Evolutionary conservation across 805 yeast genomes (phyloP).

Genomic region (Isabelozyma gotoi): DNA sequence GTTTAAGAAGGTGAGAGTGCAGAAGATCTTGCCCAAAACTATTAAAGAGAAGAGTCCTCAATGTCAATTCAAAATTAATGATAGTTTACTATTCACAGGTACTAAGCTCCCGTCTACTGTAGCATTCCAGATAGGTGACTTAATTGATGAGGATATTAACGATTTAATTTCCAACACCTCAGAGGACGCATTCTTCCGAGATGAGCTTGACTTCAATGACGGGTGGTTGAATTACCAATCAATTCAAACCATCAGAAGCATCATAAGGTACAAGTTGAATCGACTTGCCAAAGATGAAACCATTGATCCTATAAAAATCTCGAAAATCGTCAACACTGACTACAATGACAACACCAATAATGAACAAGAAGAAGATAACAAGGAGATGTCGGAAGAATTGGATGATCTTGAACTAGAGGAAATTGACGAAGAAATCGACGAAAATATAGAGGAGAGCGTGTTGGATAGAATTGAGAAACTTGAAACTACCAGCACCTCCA

Average conservation of each 20-base stretch:
- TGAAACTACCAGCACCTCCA: conserved; percentile 34
- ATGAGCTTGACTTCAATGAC: conserved; percentile 49
- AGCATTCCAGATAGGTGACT: conserved; percentile 76
- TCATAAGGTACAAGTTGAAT: conserved; percentile 70
- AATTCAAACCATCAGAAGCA: conserved; percentile 61
- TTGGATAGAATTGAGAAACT: conserved; percentile 33
- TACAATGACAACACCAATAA: conserved; percentile 22
- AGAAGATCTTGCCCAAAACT: conserved; percentile 27
- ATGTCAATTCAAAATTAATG: conserved; percentile 23
- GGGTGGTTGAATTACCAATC: conserved; percentile 79
- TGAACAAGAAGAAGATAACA: conserved; percentile 30
- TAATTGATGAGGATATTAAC: conserved; percentile 62
- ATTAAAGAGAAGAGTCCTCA: conserved; percentile 9
- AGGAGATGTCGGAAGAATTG: conserved; percentile 11
- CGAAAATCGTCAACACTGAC: conserved; percentile 43
- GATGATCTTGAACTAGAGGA: conserved; percentile 23
- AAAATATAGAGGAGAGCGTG: conserved; percentile 27
- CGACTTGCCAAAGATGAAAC: conserved; percentile 54
- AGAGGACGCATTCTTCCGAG: conserved; percentile 30
- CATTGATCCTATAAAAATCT: conserved; percentile 40
- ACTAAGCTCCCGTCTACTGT: conserved; percentile 63
- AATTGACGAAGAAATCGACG: conserved; percentile 22
- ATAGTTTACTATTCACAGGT: conserved; percentile 67
- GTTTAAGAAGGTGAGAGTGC: conserved; percentile 4
- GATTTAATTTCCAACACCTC: conserved; percentile 29